These are phyloP conservation scores for Apiospora rasikravindrae DNA, from an alignment of 2,329 filamentous ascomycete genomes.

Conservation along the genomic window DNA sequence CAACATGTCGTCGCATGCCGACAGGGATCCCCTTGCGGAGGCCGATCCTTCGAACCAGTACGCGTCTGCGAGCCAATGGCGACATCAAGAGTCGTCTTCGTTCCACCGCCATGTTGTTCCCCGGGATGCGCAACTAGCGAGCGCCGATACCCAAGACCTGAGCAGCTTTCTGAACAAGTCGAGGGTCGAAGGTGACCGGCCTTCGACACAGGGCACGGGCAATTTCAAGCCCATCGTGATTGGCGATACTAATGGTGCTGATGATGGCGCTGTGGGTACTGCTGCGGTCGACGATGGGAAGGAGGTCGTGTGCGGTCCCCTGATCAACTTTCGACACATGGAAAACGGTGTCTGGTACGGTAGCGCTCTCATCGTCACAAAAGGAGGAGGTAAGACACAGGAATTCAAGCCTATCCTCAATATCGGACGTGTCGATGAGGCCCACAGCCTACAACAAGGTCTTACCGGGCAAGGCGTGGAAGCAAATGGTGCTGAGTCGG, in stretches of 20 bases:
- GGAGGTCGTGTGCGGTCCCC: constrained; percentile 72
- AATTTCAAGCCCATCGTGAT: constrained; percentile 56
- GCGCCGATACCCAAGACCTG: constrained; percentile 54
- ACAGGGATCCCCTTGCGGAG: constrained; percentile 36
- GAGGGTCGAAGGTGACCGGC: constrained; percentile 51
- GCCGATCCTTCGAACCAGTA: constrained; percentile 54
- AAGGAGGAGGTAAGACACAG: constrained; percentile 67
- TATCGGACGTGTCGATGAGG: constrained; percentile 49
- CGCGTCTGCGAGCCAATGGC: constrained; percentile 63
- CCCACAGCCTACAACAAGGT: constrained; percentile 31
- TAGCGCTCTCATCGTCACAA: constrained; percentile 83
- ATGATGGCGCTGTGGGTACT: constrained; percentile 32
- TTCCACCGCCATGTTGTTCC: constrained; percentile 57
- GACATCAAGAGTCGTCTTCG: constrained; percentile 66
- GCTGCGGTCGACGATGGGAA: constrained; percentile 47
- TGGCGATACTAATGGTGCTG: constrained; percentile 45
- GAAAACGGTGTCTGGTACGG: constrained; percentile 76
- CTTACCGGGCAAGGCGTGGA: constrained; percentile 36
- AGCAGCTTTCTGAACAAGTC: constrained; percentile 61
- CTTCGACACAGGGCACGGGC: constrained; percentile 36
- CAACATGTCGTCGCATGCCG: constrained; percentile 26
- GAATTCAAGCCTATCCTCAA: constrained; percentile 64
- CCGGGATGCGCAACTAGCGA: constrained; percentile 45
- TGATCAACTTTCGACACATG: constrained; percentile 81
- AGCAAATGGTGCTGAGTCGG: constrained; percentile 35